A percentile compares a stretch with the other conserved stretches of the same genome.
Evolutionary conservation across 805 yeast species (phyloP).

Genomic region (Teunomyces barrocoloradensis): DNA sequence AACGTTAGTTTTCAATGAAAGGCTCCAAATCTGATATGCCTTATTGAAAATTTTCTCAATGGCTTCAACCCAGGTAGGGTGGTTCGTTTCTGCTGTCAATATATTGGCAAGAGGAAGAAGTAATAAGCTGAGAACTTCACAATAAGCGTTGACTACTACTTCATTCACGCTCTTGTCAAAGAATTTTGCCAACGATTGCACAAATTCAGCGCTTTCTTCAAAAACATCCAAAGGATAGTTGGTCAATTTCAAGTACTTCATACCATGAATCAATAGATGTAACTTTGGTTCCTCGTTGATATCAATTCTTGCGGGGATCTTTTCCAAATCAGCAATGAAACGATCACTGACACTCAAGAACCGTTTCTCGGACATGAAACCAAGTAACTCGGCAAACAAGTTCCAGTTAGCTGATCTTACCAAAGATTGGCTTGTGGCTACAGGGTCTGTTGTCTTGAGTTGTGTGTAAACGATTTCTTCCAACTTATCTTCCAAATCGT

Average conservation of each 20-base stretch:
- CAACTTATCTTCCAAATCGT: conserved; percentile 73
- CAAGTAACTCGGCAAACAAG: conserved; percentile 81
- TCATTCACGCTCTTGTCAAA: conserved; percentile 64
- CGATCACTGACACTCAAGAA: conserved; percentile 88
- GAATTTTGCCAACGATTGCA: conserved; percentile 83
- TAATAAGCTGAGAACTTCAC: conserved; percentile 75
- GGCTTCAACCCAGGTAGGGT: conserved; percentile 92
- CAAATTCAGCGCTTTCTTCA: conserved; percentile 91
- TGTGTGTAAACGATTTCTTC: conserved; percentile 95
- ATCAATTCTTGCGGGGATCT: conserved; percentile 49
- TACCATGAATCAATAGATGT: conserved; percentile 81
- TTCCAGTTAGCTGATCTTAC: conserved; percentile 94
- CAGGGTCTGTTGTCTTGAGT: conserved; percentile 83
- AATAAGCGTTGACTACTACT: conserved; percentile 70
- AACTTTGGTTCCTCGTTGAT: conserved; percentile 52
- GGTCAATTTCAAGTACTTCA: conserved; percentile 77
- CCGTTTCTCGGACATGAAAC: conserved; percentile 83
- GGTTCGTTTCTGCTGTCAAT: conserved; percentile 91
- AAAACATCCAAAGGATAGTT: conserved; percentile 85
- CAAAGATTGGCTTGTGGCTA: conserved; percentile 54
- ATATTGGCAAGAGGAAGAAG: conserved; percentile 80
- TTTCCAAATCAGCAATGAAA: conserved; percentile 89
- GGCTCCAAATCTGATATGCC: conserved; percentile 44
- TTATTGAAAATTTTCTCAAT: conserved; percentile 58
- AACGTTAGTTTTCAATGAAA: conserved; percentile 22